These are phyloP conservation scores for Aureobasidium sp. DNA, from an alignment of 2,329 filamentous ascomycete species.

Conservation along the genomic window DNA sequence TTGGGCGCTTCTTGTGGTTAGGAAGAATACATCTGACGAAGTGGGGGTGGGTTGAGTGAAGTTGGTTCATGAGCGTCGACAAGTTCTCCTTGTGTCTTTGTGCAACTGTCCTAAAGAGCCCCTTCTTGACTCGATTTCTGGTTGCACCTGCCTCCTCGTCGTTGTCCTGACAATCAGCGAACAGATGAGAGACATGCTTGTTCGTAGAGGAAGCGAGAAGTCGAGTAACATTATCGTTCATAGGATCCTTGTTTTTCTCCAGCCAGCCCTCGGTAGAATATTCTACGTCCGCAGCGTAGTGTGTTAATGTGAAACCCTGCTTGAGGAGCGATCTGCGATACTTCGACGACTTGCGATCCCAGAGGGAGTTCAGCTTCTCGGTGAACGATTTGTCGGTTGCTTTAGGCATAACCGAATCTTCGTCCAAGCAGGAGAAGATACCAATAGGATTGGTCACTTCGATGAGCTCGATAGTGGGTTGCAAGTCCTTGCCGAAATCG, in stretches of 20 bases:
- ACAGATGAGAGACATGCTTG: conserved; percentile 74
- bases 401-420: conserved; percentile 98
- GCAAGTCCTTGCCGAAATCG: conserved; percentile 92
- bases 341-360: conserved; percentile 93
- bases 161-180: conserved; percentile 75
- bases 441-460: conserved; percentile 94
- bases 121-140: conserved; percentile 85
- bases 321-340: conserved; percentile 81
- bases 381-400: conserved; percentile 95
- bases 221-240: conserved; percentile 94
- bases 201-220: conserved; percentile 76
- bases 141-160: conserved; percentile 64
- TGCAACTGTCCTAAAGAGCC: conserved; percentile 90
- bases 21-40: conserved; percentile 97
- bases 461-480: conserved; percentile 95
- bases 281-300: conserved; percentile 96
- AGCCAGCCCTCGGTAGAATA: conserved; percentile 93
- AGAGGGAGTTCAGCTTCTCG: conserved; percentile 91
- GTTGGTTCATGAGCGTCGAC: conserved; percentile 88
- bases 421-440: conserved; percentile 96
- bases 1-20: conserved; percentile 95
- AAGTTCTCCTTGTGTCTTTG: conserved; percentile 97
- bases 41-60: conserved; percentile 94
- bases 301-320: conserved; percentile 90
- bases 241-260: conserved; percentile 97